These are phyloP conservation scores for Bipolaris sorokiniana DNA, from an alignment of 2,329 filamentous ascomycete species.

Conservation along the genomic window DNA sequence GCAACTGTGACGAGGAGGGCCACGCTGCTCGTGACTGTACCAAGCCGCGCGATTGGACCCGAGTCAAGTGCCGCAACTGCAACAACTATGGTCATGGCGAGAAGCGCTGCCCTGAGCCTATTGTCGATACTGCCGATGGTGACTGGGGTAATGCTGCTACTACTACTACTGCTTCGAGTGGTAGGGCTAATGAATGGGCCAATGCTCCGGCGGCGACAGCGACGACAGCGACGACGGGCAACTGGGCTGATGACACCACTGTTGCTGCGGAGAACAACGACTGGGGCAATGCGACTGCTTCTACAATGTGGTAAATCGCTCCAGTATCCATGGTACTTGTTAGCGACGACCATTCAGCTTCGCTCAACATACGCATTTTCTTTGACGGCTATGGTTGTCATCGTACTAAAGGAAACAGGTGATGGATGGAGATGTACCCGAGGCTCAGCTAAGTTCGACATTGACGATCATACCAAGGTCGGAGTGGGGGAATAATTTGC, in stretches of 20 bases:
- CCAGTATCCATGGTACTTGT: background rate
- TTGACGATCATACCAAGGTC: background rate
- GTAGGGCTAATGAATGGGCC: constrained; percentile 29
- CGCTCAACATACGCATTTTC: constrained; percentile 4
- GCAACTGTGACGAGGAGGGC: constrained; percentile 69
- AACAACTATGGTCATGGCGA: constrained; percentile 52
- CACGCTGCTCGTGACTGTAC: constrained; percentile 48
- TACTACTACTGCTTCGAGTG: constrained; percentile 14
- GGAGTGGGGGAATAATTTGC: background rate
- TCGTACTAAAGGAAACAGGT: background rate
- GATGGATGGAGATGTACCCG: background rate
- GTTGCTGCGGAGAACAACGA: constrained; percentile 14
- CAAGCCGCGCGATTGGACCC: constrained; percentile 59
- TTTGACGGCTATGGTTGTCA: background rate
- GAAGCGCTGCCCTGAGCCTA: constrained; percentile 49
- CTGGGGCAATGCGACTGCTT: constrained; percentile 13
- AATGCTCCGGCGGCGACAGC: constrained; percentile 19
- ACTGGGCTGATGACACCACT: constrained; percentile 26
- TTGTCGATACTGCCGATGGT: constrained; percentile 31
- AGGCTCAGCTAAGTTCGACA: constrained; percentile 1
- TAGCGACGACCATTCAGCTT: background rate
- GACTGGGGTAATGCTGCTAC: constrained; percentile 27
- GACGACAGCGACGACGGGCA: constrained; percentile 14
- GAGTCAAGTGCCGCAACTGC: constrained; percentile 66
- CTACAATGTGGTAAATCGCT: constrained; percentile 17